Evolutionary conservation across 176 grass and related monocot species (phyloP), one percentile per base, ranked within the genome.

Genomic region (Carex myosuroides): DNA sequence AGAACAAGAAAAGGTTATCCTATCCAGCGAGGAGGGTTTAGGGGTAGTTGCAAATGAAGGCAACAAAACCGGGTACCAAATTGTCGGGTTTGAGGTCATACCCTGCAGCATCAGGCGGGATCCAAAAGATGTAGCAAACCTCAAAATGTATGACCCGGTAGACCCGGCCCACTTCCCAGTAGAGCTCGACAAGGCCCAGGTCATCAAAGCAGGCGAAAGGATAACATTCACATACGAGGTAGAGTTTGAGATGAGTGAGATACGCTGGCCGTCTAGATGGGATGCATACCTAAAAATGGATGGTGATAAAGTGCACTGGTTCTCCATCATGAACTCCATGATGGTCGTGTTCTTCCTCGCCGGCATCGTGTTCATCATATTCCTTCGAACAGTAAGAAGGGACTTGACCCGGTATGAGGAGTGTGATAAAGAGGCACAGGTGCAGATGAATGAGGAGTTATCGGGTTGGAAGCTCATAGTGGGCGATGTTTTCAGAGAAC

Each of bases 401-500:
- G 93, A 94, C 84, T 83, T 94, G 81, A 90, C 93, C 68, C 79
- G 90, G 57, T 92, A 94, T n/a, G 93, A 94, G 72, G 93, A 94
- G 82, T 88, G 90, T 76, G 93, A 94, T 71, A 94, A 94, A 60
- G 93, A 94, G 80, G 90, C 88, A 0, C 93, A 94, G 74, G 70
- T 81, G 86, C 93, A 92, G 84, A 94, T 94, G 93, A 94, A 94
- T 3, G 93, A 94, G 82, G 93, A 94, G 70, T 89, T 92, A 77
- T 94, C 90, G 22, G 93, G 93, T 80, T 94, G 93, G 93, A 94
- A 94, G 73, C 93, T 94, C 72, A 87, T 94, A 76, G 90, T 92
- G 70, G 90, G 84, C 22, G 93, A 94, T 76, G 93, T 94, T 9
- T 94, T 94, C 84, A 94, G 93, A 90, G 93, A 92, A 84, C 93